Conservation (phyloP, 129 eudicot genomes). For the Scalesia atractyloides region DNA sequence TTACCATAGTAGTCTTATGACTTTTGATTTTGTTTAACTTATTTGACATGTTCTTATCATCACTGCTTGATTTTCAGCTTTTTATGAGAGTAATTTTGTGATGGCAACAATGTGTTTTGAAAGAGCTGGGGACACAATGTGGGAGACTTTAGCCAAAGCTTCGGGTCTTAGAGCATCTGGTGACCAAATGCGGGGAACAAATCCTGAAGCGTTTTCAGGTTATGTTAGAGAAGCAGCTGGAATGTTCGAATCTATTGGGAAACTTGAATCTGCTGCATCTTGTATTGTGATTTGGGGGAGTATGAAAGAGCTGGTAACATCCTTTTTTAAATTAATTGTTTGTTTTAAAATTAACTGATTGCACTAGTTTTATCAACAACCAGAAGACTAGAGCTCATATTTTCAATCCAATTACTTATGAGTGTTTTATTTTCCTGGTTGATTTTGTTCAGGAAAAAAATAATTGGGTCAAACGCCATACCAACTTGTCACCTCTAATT, state of each 20-base stretch:
- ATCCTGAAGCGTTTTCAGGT: constrained; percentile 38
- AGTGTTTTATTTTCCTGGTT: too few relatives aligned
- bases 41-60: neutral
- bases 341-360: neutral
- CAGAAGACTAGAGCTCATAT: too few relatives aligned
- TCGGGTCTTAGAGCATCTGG: constrained; percentile 56
- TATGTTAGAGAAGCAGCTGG: constrained; percentile 66
- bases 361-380: too few relatives aligned
- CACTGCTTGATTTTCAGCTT: constrained; percentile 43
- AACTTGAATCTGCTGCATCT: constrained; percentile 54
- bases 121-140: constrained; percentile 61
- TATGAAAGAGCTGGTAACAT: constrained; percentile 65
- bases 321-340: neutral
- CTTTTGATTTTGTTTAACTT: neutral
- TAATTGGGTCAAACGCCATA: neutral
- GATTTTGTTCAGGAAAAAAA: neutral
- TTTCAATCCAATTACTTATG: too few relatives aligned
- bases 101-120: constrained; percentile 92
- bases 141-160: constrained; percentile 75
- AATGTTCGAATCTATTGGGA: constrained; percentile 59
- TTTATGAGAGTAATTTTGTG: constrained; percentile 59
- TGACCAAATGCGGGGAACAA: constrained; percentile 42
- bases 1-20: neutral
- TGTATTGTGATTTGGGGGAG: constrained; percentile 70
- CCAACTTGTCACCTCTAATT: neutral